These are phyloP conservation scores for Daedalea quercina DNA, from an alignment of 768 basidiomycete genomes.

Conservation along the genomic window DNA sequence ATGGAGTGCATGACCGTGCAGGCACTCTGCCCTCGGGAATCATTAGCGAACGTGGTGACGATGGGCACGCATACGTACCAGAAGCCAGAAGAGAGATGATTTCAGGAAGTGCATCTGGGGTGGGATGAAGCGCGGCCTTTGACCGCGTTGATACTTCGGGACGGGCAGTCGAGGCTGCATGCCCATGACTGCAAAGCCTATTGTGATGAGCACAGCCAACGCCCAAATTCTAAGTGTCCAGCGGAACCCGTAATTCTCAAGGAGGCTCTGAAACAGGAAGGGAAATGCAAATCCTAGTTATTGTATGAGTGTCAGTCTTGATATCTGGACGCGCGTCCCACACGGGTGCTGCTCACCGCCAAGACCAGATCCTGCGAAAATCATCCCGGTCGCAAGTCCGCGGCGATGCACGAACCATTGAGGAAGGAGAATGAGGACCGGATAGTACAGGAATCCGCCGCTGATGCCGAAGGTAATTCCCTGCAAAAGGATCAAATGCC, in stretches of 20 bases:
- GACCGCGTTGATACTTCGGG: constrained; percentile 1
- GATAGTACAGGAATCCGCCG: constrained; percentile 14
- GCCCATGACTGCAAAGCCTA: constrained; percentile 8
- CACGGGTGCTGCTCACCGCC: constrained; percentile 8
- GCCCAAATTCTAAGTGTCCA: constrained; percentile 16
- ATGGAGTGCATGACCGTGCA: constrained; percentile 15
- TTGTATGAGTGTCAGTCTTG: too few relatives aligned
- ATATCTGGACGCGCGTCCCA: too few relatives aligned
- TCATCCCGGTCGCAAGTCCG: constrained; percentile 14
- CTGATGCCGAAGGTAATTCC: constrained; percentile 11
- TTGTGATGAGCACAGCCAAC: constrained; percentile 5
- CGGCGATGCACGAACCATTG: constrained; percentile 16
- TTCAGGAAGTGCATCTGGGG: constrained; percentile 8
- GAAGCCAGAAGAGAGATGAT: constrained; percentile 9
- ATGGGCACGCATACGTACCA: constrained; percentile 5
- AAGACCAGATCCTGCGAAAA: constrained; percentile 14
- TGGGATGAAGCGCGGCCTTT: constrained; percentile 10
- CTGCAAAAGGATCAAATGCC: constrained; percentile 15
- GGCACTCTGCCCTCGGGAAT: constrained; percentile 6
- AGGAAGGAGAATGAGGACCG: constrained; percentile 8
- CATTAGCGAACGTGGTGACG: too few relatives aligned
- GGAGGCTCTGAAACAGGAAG: constrained; percentile 10
- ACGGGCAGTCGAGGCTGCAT: constrained; percentile 12
- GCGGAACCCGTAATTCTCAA: constrained; percentile 10
- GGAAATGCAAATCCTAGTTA: constrained; percentile 14